phyloP scores from a whole-genome alignment of 371 early-diverging fungal species.

The Chytridiales sp. region DNA sequence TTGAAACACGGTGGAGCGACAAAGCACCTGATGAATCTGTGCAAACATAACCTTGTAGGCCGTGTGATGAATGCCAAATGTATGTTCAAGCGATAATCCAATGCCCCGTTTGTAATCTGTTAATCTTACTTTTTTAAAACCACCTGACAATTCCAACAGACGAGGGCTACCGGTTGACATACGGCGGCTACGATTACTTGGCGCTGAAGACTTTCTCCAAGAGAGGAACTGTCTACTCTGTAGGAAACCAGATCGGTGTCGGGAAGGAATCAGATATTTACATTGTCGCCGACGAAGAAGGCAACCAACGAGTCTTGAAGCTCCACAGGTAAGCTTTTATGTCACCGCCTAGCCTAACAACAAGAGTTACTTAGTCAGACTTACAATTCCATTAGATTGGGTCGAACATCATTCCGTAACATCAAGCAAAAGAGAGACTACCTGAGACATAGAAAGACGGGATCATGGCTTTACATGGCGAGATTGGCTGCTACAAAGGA shows the following conservation, averaged over 20 bases:
- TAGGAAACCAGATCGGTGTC: constrained; percentile 99
- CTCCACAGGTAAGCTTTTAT: constrained; percentile 69
- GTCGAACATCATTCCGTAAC: constrained; percentile 96
- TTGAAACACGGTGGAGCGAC: constrained; percentile 83
- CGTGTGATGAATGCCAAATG: constrained; percentile 84
- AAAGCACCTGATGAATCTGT: constrained; percentile 80
- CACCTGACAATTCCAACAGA: constrained; percentile 48
- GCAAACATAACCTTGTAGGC: constrained; percentile 85
- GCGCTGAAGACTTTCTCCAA: constrained; percentile 93
- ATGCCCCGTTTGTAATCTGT: neutral
- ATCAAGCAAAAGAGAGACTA: constrained; percentile 98
- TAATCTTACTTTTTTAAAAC: neutral
- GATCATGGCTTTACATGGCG: constrained; percentile 98
- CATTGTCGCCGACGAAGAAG: constrained; percentile 91
- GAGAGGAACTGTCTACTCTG: constrained; percentile 85
- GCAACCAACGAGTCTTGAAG: constrained; percentile 83
- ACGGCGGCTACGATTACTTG: constrained; percentile 99
- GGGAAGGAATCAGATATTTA: constrained; percentile 99
- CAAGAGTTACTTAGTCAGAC: constrained; percentile 20
- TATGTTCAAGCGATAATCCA: constrained; percentile 45
- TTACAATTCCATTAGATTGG: constrained; percentile 65
- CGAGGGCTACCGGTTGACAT: constrained; percentile 96
- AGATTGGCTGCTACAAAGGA: constrained; percentile 96
- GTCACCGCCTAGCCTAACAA: neutral
- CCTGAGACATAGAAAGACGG: constrained; percentile 82